Base-by-base conservation (phyloP, 805 yeast species). In the Pichia rugopelliculosa region DNA sequence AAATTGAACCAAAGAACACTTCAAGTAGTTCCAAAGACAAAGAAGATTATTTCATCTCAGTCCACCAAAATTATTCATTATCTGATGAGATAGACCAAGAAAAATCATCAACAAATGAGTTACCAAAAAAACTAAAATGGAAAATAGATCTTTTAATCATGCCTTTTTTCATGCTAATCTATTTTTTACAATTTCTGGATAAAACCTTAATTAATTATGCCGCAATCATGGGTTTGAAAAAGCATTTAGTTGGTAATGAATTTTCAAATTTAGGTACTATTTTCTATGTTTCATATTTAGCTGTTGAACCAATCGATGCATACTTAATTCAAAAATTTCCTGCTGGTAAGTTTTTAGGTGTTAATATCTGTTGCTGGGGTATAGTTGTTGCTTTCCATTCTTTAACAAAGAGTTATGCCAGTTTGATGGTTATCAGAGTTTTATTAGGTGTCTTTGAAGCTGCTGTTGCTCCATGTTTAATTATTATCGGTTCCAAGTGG, bases 281-380 rank as follows among this genome's bases (percentile, higher is more conserved):
- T 4, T 75, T 75, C 50, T 75, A 75, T 54, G 62, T 71, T 40
- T 77, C 76, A 1, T 77, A 74, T 56, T 55, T 77, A 46, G 60
- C 64, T 5, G 73, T 73, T 47, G 75, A 74, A 48, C 79, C 78
- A 2, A 67, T 73, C 24, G 61, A 69, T 36, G 66, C 64, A 41
- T 57, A 71, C 36, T 41, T 41, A 10, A 61, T 74, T 38, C 80
- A 75, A 51, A 69, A 61, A 46, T 56, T 69, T 12, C 39, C 64
- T 58, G 25, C 59, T 55, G 33, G 62, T 9, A 69, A 66, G 47
- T 56, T 60, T 12, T 51, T 69, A 12, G 55, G 65, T 7, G 45
- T 49, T 7, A 59, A 60, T 36, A 52, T 60, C 17, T 48, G 64
- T 23, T 21, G 59, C 21, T 70, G 73, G 72, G 66, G 68, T n/a